These are phyloP conservation scores for Asterella californica DNA, from an alignment of 225 moss, liverwort and hornwort genomes.

Conservation along the genomic window DNA sequence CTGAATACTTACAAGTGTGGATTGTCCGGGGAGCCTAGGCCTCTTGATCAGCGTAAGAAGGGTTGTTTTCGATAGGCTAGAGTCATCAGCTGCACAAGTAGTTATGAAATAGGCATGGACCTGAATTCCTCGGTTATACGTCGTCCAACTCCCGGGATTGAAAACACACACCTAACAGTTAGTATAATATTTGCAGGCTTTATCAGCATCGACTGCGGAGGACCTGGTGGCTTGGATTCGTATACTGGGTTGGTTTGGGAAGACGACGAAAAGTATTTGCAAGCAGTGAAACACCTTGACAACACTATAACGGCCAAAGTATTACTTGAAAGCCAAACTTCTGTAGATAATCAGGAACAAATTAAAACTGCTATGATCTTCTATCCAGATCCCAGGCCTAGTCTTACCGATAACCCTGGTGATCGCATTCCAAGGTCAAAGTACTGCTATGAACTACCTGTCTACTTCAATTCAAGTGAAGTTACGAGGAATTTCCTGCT, in stretches of 20 bases:
- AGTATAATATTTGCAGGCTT: no score
- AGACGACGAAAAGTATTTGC: background rate
- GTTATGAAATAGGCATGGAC: no score
- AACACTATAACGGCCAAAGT: background rate
- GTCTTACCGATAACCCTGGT: no score
- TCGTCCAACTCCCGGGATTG: no score
- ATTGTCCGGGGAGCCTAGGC: no score
- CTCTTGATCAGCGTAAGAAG: no score
- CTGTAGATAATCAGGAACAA: background rate
- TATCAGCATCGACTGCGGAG: slow-evolving; percentile 13
- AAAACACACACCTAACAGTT: no score
- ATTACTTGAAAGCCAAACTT: background rate
- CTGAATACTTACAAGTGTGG: no score
- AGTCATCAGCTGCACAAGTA: no score
- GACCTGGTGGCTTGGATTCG: background rate
- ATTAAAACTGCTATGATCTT: slow-evolving; percentile 9
- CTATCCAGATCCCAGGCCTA: slow-evolving; percentile 1
- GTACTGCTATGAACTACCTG: background rate
- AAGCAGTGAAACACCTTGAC: background rate
- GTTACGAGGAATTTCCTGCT: background rate
- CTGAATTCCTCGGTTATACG: no score
- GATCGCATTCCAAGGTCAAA: background rate
- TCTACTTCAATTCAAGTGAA: background rate
- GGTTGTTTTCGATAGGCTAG: no score
- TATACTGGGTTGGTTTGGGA: background rate